These are phyloP conservation scores for Claviceps capensis DNA, from an alignment of 2,329 filamentous ascomycete genomes.

Conservation along the genomic window DNA sequence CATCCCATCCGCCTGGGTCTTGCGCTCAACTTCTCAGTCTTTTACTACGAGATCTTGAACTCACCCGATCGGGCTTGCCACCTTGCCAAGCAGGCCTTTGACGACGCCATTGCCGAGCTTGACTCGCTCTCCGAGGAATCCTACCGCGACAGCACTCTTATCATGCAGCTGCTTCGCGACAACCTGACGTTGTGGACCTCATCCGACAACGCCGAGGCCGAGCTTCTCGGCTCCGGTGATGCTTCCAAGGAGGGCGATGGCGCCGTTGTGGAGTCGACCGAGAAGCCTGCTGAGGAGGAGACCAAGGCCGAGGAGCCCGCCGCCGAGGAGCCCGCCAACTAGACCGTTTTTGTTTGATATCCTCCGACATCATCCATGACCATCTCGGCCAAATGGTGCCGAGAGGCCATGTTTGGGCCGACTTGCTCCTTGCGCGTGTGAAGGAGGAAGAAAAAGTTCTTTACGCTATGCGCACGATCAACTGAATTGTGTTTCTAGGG, in stretches of 20 bases:
- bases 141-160: conserved; percentile 96
- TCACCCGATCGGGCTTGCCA: conserved; percentile 95
- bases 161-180: conserved; percentile 98
- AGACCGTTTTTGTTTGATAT: conserved; percentile 22
- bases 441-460: not conserved
- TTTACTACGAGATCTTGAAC: conserved; percentile 99
- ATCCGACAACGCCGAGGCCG: conserved; percentile 71
- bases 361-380: conserved; percentile 22
- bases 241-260: conserved; percentile 43
- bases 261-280: conserved; percentile 13
- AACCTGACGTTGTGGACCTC: conserved; percentile 98
- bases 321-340: conserved; percentile 34
- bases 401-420: conserved; percentile 19
- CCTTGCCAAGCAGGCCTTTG: conserved; percentile 96
- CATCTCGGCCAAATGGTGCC: conserved; percentile 24
- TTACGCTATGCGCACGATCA: conserved; percentile 8
- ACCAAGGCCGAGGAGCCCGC: conserved; percentile 30
- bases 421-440: conserved; percentile 8
- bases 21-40: conserved; percentile 97
- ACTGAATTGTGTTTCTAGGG: conserved; percentile 16
- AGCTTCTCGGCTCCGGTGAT: conserved; percentile 45
- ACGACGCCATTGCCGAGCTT: conserved; percentile 96
- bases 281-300: conserved; percentile 29
- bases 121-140: conserved; percentile 96
- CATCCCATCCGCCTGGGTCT: conserved; percentile 97